Evolutionary conservation across 352 stramenopile genomes (phyloP), one percentile per base, ranked within the genome.

Genomic region (Pythium rishiriense): DNA sequence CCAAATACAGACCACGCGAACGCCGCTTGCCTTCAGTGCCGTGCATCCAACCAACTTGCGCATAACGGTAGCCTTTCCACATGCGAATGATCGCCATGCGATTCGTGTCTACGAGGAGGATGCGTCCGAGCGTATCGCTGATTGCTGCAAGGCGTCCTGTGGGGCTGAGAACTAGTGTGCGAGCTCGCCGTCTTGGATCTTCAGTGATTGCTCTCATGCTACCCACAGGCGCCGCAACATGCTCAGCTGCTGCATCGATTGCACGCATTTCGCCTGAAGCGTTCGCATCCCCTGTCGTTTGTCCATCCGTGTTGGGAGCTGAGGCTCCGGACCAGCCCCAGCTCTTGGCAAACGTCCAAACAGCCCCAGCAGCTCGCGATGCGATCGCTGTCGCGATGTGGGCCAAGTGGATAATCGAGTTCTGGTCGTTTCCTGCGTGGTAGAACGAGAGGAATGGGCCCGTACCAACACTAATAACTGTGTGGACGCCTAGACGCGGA

Each of bases 21-120:
- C 81, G 72, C 56, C 64, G 62, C 31, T 70, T 58, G 46, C 79
- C 79, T 81, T 91, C 82, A 0, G 49, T 66, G 14, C 79, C 79
- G 64, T 93, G 81, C 79, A 95, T 93, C 86, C 86, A 95, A 0
- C 78, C 86, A 21, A 73, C 83, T 54, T 95, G 86, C 1, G 84
- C 86, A 62, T 91, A 90, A 6, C 86, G 83, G 65, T 95, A 95
- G 10, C 86, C 86, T 73, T 95, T 95, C 86, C 86, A 95, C 76
- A 95, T 91, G 22, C 86, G 81, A 66, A 93, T 87, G 17, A 93
- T 64, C 26, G 88, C 72, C 86, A 95, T 93, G 31, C 83, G 78
- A 33, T 72, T 82, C 3, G 83, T 95, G 57, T 95, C 86, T 2
- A 95, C 70, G 31, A 95, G 64, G 46, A 93, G 39, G 65, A 95